Percentiles rank a stretch among this genome's conserved stretches.
Conservation (phyloP, 2,329 filamentous ascomycete genomes). For the Botrytis pseudocinerea region DNA sequence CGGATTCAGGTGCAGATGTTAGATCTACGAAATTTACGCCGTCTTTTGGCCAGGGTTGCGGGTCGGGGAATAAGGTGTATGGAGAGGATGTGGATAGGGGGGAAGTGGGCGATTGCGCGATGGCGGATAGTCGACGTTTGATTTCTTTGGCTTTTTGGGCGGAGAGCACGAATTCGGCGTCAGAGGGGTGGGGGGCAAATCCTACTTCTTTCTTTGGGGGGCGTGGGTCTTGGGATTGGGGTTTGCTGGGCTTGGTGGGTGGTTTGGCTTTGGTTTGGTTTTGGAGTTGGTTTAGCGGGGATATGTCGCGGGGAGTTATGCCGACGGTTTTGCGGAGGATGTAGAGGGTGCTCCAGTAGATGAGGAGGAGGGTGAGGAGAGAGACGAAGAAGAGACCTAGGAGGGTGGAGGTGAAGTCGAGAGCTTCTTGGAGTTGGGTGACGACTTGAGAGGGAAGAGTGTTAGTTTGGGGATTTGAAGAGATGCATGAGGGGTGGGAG, state of each 20-base stretch:
- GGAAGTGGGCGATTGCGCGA: not conserved
- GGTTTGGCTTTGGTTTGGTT: not conserved
- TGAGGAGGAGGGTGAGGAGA: not conserved
- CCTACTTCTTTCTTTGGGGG: not conserved
- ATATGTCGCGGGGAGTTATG: not conserved
- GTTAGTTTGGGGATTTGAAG: not conserved
- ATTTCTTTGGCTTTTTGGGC: not conserved
- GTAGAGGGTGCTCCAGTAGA: slow-evolving; percentile 10
- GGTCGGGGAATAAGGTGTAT: not conserved
- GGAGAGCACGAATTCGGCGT: not conserved
- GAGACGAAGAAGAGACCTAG: not conserved
- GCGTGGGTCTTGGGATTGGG: not conserved
- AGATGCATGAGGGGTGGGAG: not conserved
- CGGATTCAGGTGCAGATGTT: accelerated
- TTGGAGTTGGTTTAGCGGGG: not conserved
- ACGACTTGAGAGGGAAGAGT: not conserved
- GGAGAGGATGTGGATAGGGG: not conserved
- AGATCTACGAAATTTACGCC: not conserved
- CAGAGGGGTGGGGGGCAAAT: not conserved
- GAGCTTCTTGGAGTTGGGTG: slow-evolving; percentile 15
- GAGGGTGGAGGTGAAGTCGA: slow-evolving; percentile 20
- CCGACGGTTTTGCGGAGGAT: not conserved
- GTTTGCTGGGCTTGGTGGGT: not conserved
- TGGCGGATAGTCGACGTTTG: not conserved
- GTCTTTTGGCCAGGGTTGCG: not conserved